Base-by-base conservation (phyloP, 768 basidiomycete species). In the Kwoniella botswanensis region DNA sequence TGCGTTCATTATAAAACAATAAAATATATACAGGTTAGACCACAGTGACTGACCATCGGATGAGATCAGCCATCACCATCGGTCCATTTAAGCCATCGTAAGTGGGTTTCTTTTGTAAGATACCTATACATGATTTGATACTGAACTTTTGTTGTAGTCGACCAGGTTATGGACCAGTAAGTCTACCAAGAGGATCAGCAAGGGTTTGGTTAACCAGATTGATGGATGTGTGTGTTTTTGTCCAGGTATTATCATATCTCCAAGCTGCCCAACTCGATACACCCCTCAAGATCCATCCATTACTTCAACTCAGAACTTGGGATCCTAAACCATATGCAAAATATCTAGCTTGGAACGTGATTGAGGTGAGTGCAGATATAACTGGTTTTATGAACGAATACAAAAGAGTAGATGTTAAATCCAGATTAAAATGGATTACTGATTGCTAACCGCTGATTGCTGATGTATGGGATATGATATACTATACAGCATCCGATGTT, bases 321-420 rank as follows among this genome's bases (percentile, higher is more conserved):
- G 82, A 83, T 62, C 74, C 78, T 13, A 80, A 78, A 65, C 82
- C 82, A n/a, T 83, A 83, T 72, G 71, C 76, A 41, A 83, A 82
- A 65, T 82, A 80, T 53, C 71, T 82, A 11, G 79, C 81, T 17
- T 81, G 79, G 79, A 81, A 81, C 67, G 67, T 66, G 41, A 79
- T 81, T 59, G 79, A 81, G 75, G 80, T 81, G 70, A 71, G 79
- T 68, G 61, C 22, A 22, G 41, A n/a, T n/a, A n/a, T n/a, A n/a
- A n/a, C n/a, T n/a, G n/a, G n/a, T n/a, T n/a, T n/a, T n/a, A n/a
- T n/a, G n/a, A n/a, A n/a, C n/a, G n/a, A n/a, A n/a, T n/a, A n/a
- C n/a, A n/a, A n/a, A n/a, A n/a, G n/a, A n/a, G n/a, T n/a, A n/a
- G n/a, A n/a, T n/a, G n/a, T n/a, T n/a, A n/a, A n/a, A n/a, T n/a